Percentiles rank a stretch among this genome's conserved stretches.
Conservation (phyloP, 225 moss, liverwort and hornwort genomes). For the Pleurozium schreberi region DNA sequence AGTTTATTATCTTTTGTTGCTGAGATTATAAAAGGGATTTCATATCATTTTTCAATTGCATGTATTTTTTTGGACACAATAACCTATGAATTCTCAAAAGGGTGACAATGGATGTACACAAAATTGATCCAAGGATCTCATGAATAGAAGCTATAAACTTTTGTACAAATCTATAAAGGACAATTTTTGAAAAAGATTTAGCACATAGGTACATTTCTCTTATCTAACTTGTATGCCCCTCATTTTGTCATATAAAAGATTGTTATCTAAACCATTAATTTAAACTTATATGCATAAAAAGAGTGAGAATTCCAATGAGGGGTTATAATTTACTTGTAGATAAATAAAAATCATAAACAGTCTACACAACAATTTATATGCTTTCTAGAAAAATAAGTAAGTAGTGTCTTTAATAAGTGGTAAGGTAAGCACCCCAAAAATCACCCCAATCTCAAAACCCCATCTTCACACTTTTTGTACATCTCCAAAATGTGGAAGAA, state of each 20-base stretch:
- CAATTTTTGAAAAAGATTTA: not conserved
- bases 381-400: not conserved
- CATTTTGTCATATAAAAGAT: not conserved
- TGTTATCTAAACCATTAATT: not conserved
- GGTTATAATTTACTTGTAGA: not conserved
- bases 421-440: too few species aligned
- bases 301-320: not conserved
- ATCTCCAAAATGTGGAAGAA: too few species aligned
- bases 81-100: not conserved
- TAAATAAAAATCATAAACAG: not conserved
- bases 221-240: too few species aligned
- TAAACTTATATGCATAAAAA: too few species aligned
- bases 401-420: not conserved
- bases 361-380: accelerated
- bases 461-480: too few species aligned
- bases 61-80: not conserved
- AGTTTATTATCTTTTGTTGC: not conserved
- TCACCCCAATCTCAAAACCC: too few species aligned
- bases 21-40: accelerated
- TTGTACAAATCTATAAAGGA: not conserved
- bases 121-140: not conserved
- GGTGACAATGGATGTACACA: accelerated
- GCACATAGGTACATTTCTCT: too few species aligned
- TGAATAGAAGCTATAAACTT: not conserved
- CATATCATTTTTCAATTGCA: not conserved